Conservation (phyloP, 495 filamentous ascomycete species). For the Entonaema liquescens region DNA sequence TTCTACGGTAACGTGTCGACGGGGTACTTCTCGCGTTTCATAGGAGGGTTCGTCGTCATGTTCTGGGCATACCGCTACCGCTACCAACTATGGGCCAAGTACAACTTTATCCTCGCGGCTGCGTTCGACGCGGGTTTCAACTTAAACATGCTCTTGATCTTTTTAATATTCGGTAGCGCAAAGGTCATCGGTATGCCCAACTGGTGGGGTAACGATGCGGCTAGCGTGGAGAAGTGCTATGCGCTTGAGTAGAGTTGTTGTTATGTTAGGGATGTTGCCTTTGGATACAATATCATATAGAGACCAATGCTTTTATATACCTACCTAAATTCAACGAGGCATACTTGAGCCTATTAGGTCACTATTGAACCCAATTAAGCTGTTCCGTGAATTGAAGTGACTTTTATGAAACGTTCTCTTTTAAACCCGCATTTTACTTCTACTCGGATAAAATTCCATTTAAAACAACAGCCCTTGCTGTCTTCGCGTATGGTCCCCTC, state of each 20-base stretch:
- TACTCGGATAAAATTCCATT: no score
- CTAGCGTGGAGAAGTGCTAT: conserved; percentile 51
- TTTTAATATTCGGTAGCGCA: conserved; percentile 62
- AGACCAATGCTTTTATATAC: neutral
- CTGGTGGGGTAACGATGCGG: conserved; percentile 64
- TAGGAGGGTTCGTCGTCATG: conserved; percentile 66
- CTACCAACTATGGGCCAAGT: conserved; percentile 65
- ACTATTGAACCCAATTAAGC: no score
- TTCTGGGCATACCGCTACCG: conserved; percentile 60
- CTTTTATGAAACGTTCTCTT: no score
- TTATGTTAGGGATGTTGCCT: neutral
- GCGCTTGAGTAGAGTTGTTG: conserved; percentile 25
- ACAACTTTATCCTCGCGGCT: conserved; percentile 65
- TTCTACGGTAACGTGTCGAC: conserved; percentile 63
- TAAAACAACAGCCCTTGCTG: no score
- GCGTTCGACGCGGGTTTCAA: conserved; percentile 68
- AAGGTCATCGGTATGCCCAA: conserved; percentile 63
- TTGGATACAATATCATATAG: neutral
- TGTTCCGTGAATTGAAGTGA: no score
- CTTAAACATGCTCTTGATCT: conserved; percentile 64
- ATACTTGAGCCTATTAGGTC: no score
- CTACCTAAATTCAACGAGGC: no score
- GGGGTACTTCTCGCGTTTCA: conserved; percentile 63
- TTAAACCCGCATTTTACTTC: no score
- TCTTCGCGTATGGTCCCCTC: no score